phyloP scores from a whole-genome alignment of 1,284 basidiomycete species.

The Athelia psychrophila region DNA sequence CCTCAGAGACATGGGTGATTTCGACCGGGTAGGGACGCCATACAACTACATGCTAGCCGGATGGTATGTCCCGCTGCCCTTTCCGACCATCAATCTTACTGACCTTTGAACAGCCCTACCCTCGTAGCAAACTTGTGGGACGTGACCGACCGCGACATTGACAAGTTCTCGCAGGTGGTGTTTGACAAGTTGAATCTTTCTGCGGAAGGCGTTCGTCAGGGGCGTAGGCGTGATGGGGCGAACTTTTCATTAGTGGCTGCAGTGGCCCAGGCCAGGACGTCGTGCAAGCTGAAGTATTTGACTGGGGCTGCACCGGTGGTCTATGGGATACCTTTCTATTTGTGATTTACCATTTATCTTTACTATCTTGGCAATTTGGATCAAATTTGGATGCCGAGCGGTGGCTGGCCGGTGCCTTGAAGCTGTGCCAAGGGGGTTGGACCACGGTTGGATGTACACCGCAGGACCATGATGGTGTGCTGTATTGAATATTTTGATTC shows the following conservation, averaged over 20 bases:
- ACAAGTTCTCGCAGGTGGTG: conserved; percentile 85
- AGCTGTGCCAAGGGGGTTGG: too few species aligned
- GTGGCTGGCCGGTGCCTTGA: too few species aligned
- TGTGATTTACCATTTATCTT: conserved; percentile 65
- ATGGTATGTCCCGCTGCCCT: conserved; percentile 59
- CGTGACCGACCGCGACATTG: conserved; percentile 96
- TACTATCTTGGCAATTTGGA: not conserved
- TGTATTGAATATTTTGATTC: too few species aligned
- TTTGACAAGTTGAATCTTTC: conserved; percentile 73
- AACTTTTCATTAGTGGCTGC: conserved; percentile 70
- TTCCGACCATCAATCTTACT: conserved; percentile 2
- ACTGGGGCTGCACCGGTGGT: conserved; percentile 96
- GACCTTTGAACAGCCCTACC: conserved; percentile 64
- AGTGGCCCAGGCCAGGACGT: conserved; percentile 73
- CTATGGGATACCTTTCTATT: conserved; percentile 91
- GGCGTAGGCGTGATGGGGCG: conserved; percentile 19
- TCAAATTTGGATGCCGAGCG: too few species aligned
- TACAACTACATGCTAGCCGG: conserved; percentile 95
- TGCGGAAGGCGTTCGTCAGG: conserved; percentile 28
- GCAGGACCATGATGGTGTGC: too few species aligned
- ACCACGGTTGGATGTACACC: too few species aligned
- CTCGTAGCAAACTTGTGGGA: conserved; percentile 97
- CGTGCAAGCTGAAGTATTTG: conserved; percentile 88
- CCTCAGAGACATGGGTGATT: conserved; percentile 88
- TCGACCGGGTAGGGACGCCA: conserved; percentile 89